Evolutionary conservation across 371 early-diverging fungal genomes (phyloP).

Genomic region (Batkoa obscura): DNA sequence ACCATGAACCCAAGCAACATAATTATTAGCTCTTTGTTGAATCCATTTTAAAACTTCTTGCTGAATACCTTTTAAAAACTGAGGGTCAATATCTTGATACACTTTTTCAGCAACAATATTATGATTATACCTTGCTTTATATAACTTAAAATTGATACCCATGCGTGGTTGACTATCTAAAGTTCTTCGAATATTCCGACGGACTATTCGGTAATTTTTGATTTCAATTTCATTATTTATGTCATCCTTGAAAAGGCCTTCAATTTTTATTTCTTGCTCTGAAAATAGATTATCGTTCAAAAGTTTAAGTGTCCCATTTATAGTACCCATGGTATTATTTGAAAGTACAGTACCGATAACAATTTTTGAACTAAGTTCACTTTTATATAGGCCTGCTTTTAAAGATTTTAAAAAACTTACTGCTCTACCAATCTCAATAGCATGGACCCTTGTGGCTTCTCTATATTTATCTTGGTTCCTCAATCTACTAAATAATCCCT

Average conservation of each 20-base stretch:
- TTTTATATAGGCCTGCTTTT: too few relatives aligned
- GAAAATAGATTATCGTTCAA: background rate
- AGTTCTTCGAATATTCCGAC: background rate
- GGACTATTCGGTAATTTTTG: background rate
- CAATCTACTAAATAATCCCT: conserved; percentile 1
- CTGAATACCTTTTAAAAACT: background rate
- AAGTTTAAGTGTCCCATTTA: conserved; percentile 1
- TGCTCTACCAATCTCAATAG: conserved; percentile 1
- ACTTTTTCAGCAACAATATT: conserved; percentile 3
- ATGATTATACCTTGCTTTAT: conserved; percentile 3
- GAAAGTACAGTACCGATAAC: background rate
- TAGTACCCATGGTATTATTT: background rate
- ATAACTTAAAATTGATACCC: background rate
- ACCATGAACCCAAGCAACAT: conserved; percentile 1
- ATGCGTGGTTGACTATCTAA: background rate
- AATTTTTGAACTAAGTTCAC: background rate
- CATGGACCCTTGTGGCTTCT: background rate
- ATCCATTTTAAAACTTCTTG: background rate
- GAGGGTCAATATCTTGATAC: conserved; percentile 1
- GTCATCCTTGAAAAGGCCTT: too few relatives aligned
- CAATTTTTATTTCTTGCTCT: background rate
- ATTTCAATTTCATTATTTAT: background rate
- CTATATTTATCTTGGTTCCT: conserved; percentile 3
- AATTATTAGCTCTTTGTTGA: background rate
- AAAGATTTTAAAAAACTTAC: background rate